These are phyloP conservation scores for Cryphonectria japonica DNA, from an alignment of 2,329 filamentous ascomycete genomes.

Conservation along the genomic window DNA sequence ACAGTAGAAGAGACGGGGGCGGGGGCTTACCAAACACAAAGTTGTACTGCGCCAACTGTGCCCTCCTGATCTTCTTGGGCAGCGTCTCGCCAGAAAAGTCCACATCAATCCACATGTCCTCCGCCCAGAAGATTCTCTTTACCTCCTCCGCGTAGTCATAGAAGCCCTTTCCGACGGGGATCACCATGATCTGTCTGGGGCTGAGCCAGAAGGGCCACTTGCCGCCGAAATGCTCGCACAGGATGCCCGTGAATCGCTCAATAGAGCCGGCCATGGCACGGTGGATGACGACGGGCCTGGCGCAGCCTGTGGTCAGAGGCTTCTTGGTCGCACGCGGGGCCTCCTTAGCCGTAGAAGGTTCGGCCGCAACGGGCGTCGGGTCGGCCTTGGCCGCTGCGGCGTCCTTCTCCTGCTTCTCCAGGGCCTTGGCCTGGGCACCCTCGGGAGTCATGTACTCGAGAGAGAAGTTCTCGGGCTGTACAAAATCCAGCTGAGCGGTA, in stretches of 20 bases:
- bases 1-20: neutral
- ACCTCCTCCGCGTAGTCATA: constrained; percentile 78
- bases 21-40: constrained; percentile 69
- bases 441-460: constrained; percentile 83
- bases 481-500: constrained; percentile 89
- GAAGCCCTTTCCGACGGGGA: constrained; percentile 74
- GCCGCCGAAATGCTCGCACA: constrained; percentile 82
- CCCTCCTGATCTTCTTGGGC: constrained; percentile 87
- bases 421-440: constrained; percentile 37
- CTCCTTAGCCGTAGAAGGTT: constrained; percentile 45
- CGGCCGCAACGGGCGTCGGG: constrained; percentile 38
- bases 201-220: constrained; percentile 92
- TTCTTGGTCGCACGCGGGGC: constrained; percentile 51
- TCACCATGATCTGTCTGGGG: constrained; percentile 79
- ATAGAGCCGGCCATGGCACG: constrained; percentile 77
- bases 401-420: constrained; percentile 42
- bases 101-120: constrained; percentile 71
- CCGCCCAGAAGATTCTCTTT: constrained; percentile 66
- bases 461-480: constrained; percentile 82
- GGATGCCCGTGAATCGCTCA: constrained; percentile 69
- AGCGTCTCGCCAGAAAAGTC: constrained; percentile 78
- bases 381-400: constrained; percentile 35
- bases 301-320: constrained; percentile 68
- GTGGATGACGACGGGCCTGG: constrained; percentile 85
- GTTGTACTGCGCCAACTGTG: constrained; percentile 81